These are phyloP conservation scores for Murraya paniculata DNA, from an alignment of 345 rosid genomes.

Conservation along the genomic window DNA sequence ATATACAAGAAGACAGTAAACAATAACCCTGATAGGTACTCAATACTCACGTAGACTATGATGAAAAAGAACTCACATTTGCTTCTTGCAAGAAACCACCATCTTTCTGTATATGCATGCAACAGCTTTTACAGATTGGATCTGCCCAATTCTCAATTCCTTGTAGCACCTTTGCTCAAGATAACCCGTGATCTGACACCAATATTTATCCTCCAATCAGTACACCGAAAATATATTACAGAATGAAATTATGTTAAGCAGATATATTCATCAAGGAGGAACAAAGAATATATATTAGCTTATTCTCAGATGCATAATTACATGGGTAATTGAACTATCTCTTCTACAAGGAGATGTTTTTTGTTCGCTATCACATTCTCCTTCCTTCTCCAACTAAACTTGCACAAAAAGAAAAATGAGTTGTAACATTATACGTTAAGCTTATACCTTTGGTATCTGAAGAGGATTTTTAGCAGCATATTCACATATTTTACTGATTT, in stretches of 20 bases:
- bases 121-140: conserved; percentile 54
- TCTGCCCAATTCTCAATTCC: conserved; percentile 67
- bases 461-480: conserved; percentile 71
- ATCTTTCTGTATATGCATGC: conserved; percentile 66
- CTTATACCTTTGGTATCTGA: conserved; percentile 59
- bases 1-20: neutral
- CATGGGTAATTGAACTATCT: neutral
- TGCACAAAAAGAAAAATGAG: neutral
- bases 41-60: conserved; percentile 30
- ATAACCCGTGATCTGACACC: conserved; percentile 57
- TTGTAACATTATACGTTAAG: neutral
- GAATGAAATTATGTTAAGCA: neutral
- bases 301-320: neutral
- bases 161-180: conserved; percentile 81
- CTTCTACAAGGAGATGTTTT: neutral
- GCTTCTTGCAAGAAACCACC: conserved; percentile 59
- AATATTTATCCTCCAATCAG: neutral
- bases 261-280: neutral
- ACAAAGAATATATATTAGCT: neutral
- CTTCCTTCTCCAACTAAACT: neutral
- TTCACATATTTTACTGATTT: conserved; percentile 56
- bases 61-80: conserved; percentile 52
- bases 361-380: neutral
- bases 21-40: neutral
- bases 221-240: neutral